Conservation (phyloP, 2,329 filamentous ascomycete species). For the Calonectria pteridis region DNA sequence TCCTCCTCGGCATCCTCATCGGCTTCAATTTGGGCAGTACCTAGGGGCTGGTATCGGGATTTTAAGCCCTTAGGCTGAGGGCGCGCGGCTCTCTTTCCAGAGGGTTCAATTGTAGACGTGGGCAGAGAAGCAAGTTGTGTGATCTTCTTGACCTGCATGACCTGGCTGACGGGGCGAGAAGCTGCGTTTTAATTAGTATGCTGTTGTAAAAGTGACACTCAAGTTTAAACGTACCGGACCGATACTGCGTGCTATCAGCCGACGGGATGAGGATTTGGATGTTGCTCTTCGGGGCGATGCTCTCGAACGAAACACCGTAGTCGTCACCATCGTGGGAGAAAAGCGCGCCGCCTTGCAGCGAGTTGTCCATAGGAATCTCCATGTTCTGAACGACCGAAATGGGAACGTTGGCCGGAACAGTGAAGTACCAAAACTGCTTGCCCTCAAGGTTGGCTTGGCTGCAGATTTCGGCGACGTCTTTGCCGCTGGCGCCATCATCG, state of each 20-base stretch:
- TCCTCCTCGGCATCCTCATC: slow-evolving; percentile 54
- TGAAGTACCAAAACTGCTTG: slow-evolving; percentile 87
- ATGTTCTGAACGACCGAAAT: slow-evolving; percentile 75
- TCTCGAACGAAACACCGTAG: slow-evolving; percentile 71
- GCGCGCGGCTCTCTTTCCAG: slow-evolving; percentile 65
- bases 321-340: slow-evolving; percentile 73
- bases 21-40: slow-evolving; percentile 61
- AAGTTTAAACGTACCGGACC: slow-evolving; percentile 58
- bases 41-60: slow-evolving; percentile 76
- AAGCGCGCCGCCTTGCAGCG: slow-evolving; percentile 64
- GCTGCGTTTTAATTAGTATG: slow-evolving; percentile 37
- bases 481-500: slow-evolving; percentile 51
- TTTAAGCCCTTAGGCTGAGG: slow-evolving; percentile 76
- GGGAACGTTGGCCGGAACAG: slow-evolving; percentile 77
- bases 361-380: slow-evolving; percentile 69
- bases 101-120: slow-evolving; percentile 52
- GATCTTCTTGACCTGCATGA: slow-evolving; percentile 75
- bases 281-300: slow-evolving; percentile 60
- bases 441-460: slow-evolving; percentile 70
- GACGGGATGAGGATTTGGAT: slow-evolving; percentile 73
- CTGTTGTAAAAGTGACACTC: background rate
- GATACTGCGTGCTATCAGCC: slow-evolving; percentile 66
- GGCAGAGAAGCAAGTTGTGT: slow-evolving; percentile 59
- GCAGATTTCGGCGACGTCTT: slow-evolving; percentile 67
- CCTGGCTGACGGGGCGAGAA: slow-evolving; percentile 64